phyloP scores from a whole-genome alignment of 1,284 basidiomycete genomes.

The Lentinula novae-zelandiae region DNA sequence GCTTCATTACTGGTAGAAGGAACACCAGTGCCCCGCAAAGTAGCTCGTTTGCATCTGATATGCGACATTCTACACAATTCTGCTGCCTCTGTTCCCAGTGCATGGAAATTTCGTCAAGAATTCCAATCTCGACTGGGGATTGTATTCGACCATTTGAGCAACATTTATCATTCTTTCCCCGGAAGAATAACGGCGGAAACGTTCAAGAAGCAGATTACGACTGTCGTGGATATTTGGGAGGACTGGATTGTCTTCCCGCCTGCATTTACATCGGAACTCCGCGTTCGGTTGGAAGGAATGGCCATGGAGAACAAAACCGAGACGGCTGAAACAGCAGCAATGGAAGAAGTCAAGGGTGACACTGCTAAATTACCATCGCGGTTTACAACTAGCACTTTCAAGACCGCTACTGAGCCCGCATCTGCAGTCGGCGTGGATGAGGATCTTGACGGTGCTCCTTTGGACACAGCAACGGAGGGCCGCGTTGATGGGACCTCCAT shows the following conservation, averaged over 20 bases:
- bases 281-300: slow-evolving; percentile 69
- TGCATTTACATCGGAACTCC: slow-evolving; percentile 72
- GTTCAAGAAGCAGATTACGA: slow-evolving; percentile 86
- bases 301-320: slow-evolving; percentile 22
- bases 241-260: slow-evolving; percentile 92
- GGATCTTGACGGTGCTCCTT: slow-evolving; percentile 49
- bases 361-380: slow-evolving; percentile 43
- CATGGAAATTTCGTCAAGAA: slow-evolving; percentile 92
- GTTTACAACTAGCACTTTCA: slow-evolving; percentile 80
- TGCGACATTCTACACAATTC: slow-evolving; percentile 99
- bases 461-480: slow-evolving; percentile 20
- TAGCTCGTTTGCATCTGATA: slow-evolving; percentile 91
- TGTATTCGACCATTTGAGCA: slow-evolving; percentile 92
- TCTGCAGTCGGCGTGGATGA: slow-evolving; percentile 35
- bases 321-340: slow-evolving; percentile 15
- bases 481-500: slow-evolving; percentile 32
- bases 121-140: slow-evolving; percentile 84
- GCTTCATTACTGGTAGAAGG: slow-evolving; percentile 79
- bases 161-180: slow-evolving; percentile 88
- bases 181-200: slow-evolving; percentile 91
- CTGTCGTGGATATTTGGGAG: slow-evolving; percentile 92
- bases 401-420: slow-evolving; percentile 49
- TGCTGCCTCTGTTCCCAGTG: slow-evolving; percentile 81
- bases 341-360: slow-evolving; percentile 27
- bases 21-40: slow-evolving; percentile 93